Evolutionary conservation across 176 grass and related monocot genomes (phyloP), one percentile per base, ranked within the genome.

Genomic region (Thalia dealbata): DNA sequence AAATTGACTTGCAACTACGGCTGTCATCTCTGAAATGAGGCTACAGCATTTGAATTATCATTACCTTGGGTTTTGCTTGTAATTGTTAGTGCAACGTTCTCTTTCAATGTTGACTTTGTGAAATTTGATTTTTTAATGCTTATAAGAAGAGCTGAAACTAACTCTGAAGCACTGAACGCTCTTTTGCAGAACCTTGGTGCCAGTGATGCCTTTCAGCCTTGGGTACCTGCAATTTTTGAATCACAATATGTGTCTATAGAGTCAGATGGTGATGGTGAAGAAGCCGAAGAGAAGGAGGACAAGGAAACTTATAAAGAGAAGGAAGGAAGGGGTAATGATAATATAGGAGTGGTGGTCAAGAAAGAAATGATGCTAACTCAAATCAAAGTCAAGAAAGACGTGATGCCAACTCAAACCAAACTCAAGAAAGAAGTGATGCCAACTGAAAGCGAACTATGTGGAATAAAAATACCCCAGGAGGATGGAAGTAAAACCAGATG

Each of bases 281-380:
- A 58, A 58, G 21, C 16, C 7, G 16, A 58, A 58, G 54, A 16
- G 54, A 58, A 58, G 54, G 54, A 58, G 22, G 54, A 19, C 19
- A 58, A 58, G 54, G 54, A 58, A 58, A 16, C 19, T n/a, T n/a
- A 58, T n/a, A 19, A 58, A 58, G 18, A 23, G 18, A 58, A n/a
- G 54, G 54, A 58, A 58, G 54, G 81, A 7, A 81, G 55, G 15
- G 69, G 22, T 18, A 43, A 29, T 50, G 52, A 82, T 43, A 41
- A 38, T 67, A 7, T 59, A 71, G 46, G 61, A 29, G 69, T 73
- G 0, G 58, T 52, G 11, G 63, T 62, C 10, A n/a, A 42, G 55
- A 67, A 59, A 32, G 18, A n/a, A 58, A 18, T 6, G 52, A 19
- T 55, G 52, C 42, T 9, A 44, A 19, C 52, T 55, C 15, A 55